Evolutionary conservation across 192 early-diverging fungal species (phyloP).

Genomic region (Umbelopsis vinacea): DNA sequence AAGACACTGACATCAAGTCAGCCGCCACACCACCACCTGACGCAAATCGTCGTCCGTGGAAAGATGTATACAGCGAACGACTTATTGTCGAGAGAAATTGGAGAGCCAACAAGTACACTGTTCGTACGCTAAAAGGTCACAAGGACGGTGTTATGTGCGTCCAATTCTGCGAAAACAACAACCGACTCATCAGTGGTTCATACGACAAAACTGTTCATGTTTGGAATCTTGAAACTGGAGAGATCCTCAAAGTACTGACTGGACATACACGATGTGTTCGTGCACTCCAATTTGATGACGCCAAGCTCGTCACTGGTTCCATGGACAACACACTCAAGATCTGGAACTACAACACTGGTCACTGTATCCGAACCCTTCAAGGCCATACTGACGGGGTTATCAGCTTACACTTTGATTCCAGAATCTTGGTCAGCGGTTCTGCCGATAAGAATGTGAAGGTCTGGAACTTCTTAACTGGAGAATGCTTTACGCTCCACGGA

Average conservation of each 20-base stretch:
- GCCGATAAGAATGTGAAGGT: slow-evolving; percentile 85
- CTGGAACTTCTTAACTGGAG: slow-evolving; percentile 77
- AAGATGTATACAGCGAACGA: slow-evolving; percentile 93
- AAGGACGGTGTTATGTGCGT: slow-evolving; percentile 84
- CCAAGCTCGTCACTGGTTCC: slow-evolving; percentile 90
- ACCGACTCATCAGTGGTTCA: slow-evolving; percentile 81
- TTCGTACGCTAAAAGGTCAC: slow-evolving; percentile 71
- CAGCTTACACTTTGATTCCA: slow-evolving; percentile 79
- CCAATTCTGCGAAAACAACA: slow-evolving; percentile 76
- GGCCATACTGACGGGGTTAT: slow-evolving; percentile 81
- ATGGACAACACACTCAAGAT: slow-evolving; percentile 90
- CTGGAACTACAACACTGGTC: slow-evolving; percentile 90
- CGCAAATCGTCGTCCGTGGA: slow-evolving; percentile 79
- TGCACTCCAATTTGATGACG: slow-evolving; percentile 92
- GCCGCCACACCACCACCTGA: background rate
- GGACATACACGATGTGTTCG: slow-evolving; percentile 88
- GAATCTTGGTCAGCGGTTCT: slow-evolving; percentile 83
- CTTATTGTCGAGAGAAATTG: slow-evolving; percentile 93
- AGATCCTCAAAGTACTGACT: slow-evolving; percentile 69
- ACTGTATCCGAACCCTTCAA: slow-evolving; percentile 81
- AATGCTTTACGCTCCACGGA: slow-evolving; percentile 74
- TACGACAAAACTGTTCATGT: slow-evolving; percentile 85
- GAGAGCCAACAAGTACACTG: slow-evolving; percentile 74
- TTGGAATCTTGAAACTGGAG: slow-evolving; percentile 85
- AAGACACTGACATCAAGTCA: background rate